A percentile compares a stretch with the other conserved stretches of the same genome.
Conservation (phyloP, 768 basidiomycete genomes). For the Hygrocybe punicea region DNA sequence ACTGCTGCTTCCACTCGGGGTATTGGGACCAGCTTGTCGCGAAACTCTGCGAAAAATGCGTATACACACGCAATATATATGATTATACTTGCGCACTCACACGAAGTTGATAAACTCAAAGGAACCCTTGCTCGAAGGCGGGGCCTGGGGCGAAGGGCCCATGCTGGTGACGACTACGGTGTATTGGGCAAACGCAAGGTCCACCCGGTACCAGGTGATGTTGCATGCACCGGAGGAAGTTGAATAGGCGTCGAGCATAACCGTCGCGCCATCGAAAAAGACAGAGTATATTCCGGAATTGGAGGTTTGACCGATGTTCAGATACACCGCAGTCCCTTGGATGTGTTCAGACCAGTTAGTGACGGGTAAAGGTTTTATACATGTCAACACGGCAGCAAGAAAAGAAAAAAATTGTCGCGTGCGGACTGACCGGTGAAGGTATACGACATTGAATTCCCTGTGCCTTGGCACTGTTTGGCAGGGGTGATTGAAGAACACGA, state of each 20-base stretch:
- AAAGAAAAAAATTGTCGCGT: background rate
- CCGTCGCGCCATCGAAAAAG: background rate
- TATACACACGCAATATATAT: background rate
- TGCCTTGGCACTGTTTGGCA: background rate
- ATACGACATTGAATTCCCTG: background rate
- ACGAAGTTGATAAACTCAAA: background rate
- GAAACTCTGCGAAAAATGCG: background rate
- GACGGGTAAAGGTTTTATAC: background rate
- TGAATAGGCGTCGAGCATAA: background rate
- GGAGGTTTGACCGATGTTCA: background rate
- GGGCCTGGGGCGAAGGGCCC: background rate
- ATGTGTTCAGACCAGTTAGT: too few species aligned
- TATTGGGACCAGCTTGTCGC: background rate
- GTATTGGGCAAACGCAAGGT: background rate
- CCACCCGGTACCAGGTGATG: background rate
- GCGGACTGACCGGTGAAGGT: background rate
- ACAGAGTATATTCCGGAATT: background rate
- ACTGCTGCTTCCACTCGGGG: background rate
- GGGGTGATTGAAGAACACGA: background rate
- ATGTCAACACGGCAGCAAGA: too few species aligned
- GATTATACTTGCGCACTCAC: background rate
- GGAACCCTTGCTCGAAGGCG: background rate
- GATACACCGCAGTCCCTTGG: background rate
- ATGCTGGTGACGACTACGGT: background rate
- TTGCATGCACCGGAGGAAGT: background rate